phyloP scores from a whole-genome alignment of 495 filamentous ascomycete species.

The Lentithecium fluviatile region DNA sequence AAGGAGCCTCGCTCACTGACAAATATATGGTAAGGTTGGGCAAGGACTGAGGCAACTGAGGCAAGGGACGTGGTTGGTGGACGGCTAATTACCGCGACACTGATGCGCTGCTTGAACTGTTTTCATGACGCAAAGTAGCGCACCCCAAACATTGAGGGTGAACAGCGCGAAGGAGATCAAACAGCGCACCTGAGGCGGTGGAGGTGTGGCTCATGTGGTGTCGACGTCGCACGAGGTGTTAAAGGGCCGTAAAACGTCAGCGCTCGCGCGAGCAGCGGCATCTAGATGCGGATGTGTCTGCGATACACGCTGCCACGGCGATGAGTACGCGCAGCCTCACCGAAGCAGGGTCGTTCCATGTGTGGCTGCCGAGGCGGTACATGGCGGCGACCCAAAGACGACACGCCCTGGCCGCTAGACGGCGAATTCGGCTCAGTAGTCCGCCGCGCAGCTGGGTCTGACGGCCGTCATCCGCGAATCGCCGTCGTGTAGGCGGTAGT shows the following conservation, averaged over 20 bases:
- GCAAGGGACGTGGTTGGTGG: neutral
- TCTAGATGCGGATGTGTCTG: too few relatives aligned
- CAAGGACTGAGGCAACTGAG: conserved; percentile 10
- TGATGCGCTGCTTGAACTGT: conserved; percentile 6
- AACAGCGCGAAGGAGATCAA: conserved; percentile 3
- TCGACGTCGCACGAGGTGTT: conserved; percentile 3
- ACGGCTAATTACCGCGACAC: conserved; percentile 20
- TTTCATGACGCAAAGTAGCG: conserved; percentile 15
- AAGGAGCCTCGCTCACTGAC: conserved; percentile 14
- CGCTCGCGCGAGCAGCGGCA: too few relatives aligned
- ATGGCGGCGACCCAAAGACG: too few relatives aligned
- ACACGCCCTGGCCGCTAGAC: neutral
- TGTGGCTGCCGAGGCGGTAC: too few relatives aligned
- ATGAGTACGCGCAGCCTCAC: too few relatives aligned
- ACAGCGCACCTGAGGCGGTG: neutral
- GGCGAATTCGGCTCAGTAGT: neutral
- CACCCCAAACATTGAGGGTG: conserved; percentile 10
- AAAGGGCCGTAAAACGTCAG: conserved; percentile 14
- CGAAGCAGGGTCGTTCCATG: too few relatives aligned
- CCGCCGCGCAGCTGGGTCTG: conserved; percentile 1
- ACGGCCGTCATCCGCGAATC: conserved; percentile 7
- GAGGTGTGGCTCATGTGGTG: neutral
- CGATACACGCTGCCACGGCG: too few relatives aligned
- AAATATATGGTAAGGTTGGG: conserved; percentile 13
- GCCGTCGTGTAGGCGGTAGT: neutral